Evolutionary conservation across 768 basidiomycete genomes (phyloP).

Genomic region (Tricholoma bakamatsutake): DNA sequence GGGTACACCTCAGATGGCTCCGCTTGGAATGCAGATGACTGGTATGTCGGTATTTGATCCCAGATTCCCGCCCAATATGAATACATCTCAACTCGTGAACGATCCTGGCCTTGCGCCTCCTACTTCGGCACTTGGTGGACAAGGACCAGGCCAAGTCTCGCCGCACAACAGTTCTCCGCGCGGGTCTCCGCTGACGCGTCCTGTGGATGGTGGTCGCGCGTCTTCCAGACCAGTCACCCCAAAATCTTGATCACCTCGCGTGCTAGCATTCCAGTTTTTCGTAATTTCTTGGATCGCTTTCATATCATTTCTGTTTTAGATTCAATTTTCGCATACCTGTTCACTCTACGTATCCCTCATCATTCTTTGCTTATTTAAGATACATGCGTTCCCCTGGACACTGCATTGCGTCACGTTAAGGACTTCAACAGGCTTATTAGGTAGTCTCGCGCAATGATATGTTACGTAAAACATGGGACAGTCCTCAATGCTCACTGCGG

Average conservation of each 20-base stretch:
- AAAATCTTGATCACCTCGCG: slow-evolving; percentile 15
- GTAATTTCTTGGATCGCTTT: background rate
- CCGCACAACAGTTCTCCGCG: slow-evolving; percentile 50
- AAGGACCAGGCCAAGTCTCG: slow-evolving; percentile 24
- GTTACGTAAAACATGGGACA: background rate
- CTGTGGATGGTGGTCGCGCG: slow-evolving; percentile 19
- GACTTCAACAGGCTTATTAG: background rate
- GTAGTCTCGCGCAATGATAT: background rate
- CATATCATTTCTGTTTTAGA: background rate
- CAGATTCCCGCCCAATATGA: slow-evolving; percentile 41
- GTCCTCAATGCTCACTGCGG: background rate
- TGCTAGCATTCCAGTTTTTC: background rate
- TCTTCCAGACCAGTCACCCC: slow-evolving; percentile 33
- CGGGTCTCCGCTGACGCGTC: slow-evolving; percentile 46
- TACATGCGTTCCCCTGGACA: background rate
- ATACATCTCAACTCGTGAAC: slow-evolving; percentile 16
- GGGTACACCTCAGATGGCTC: slow-evolving; percentile 27
- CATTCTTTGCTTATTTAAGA: background rate
- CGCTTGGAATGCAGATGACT: slow-evolving; percentile 54
- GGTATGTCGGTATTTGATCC: slow-evolving; percentile 58
- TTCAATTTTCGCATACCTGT: background rate
- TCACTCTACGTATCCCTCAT: background rate
- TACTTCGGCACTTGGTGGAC: slow-evolving; percentile 20
- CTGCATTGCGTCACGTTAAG: background rate
- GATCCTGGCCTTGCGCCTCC: slow-evolving; percentile 35